Evolutionary conservation across 2,329 filamentous ascomycete genomes (phyloP).

Genomic region (Domatiomyces catenatus): DNA sequence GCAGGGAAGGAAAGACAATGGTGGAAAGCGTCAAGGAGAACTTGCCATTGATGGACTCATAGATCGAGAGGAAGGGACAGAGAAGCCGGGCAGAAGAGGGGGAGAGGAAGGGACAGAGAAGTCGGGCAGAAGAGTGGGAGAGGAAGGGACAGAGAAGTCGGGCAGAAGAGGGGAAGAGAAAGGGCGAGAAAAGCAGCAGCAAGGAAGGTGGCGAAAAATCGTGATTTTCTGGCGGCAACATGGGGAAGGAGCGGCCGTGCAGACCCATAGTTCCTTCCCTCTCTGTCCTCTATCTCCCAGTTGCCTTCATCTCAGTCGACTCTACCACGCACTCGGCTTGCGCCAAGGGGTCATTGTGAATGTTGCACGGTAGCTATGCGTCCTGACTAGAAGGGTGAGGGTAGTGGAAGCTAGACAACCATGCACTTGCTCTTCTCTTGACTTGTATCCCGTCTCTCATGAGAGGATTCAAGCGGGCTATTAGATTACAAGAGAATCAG

Average conservation of each 20-base stretch:
- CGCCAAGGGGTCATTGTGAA: slow-evolving; percentile 8
- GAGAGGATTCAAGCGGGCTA: slow-evolving; percentile 41
- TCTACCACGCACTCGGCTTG: not conserved
- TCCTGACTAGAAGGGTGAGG: slow-evolving; percentile 21
- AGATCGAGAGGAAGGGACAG: slow-evolving; percentile 10
- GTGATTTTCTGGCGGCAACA: not conserved
- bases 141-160: slow-evolving; percentile 1
- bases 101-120: slow-evolving; percentile 2
- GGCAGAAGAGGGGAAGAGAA: slow-evolving; percentile 4
- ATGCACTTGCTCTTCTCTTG: slow-evolving; percentile 41
- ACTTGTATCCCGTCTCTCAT: slow-evolving; percentile 54
- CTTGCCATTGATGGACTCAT: slow-evolving; percentile 2
- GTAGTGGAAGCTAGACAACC: slow-evolving; percentile 17
- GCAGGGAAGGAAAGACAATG: slow-evolving; percentile 2
- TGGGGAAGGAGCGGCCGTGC: not conserved
- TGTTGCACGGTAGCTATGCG: slow-evolving; percentile 29
- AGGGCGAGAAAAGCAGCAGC: slow-evolving; percentile 17
- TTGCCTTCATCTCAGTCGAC: not conserved
- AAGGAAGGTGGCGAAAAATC: slow-evolving; percentile 1
- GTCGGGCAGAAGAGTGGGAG: slow-evolving; percentile 3
- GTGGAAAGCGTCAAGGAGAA: slow-evolving; percentile 11
- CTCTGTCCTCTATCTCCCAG: not conserved
- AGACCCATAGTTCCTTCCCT: not conserved
- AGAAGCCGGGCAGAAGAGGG: slow-evolving; percentile 1
- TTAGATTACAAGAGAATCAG: slow-evolving; percentile 52